Evolutionary conservation across 106 monocot genomes (phyloP), one percentile per base, ranked within the genome.

Genomic region (Platanthera zijinensis): DNA sequence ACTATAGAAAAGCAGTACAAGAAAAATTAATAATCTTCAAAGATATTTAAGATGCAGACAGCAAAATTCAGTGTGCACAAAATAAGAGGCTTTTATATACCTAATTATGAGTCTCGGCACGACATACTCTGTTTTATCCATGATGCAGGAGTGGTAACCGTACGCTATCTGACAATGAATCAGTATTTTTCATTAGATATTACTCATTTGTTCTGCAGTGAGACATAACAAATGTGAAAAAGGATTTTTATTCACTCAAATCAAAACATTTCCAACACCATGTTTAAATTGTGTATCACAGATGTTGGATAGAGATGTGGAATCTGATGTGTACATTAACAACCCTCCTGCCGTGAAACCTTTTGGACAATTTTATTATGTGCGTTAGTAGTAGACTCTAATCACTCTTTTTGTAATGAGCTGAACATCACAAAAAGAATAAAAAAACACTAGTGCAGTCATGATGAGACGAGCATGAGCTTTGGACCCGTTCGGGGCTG

Each of bases 101-200:
- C 83, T 64, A 5, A 88, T 80, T 57, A 80, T 72, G 32, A 88
- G 57, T 74, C 83, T 80, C 48, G 83, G 78, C 7, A 83, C 28
- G 51, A 85, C 19, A 74, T 53, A 83, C 11, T 57, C n/a, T n/a
- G 39, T 51, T 14, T 69, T 50, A 46, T 78, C 88, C 88, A 88
- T 88, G 21, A 88, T 83, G 80, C 88, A 88, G 5, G 88, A 88
- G 73, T 83, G 39, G 39, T 80, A 83, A 2, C 78, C 76, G 71
- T 72, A 83, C 63, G 85, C 78, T 19, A 78, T 78, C 88, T 88
- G 78, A 3, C 56, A 25, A 63, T 11, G 68, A 52, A 56, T 32
- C 74, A 45, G 49, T 8, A 74, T 69, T 32, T 46, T 47, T 22
- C 25, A 56, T 30, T 18, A 53, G 32, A 68, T 10, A 66, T 21